phyloP scores from a whole-genome alignment of 23 red algal species.

The Gracilariopsis chorda region DNA sequence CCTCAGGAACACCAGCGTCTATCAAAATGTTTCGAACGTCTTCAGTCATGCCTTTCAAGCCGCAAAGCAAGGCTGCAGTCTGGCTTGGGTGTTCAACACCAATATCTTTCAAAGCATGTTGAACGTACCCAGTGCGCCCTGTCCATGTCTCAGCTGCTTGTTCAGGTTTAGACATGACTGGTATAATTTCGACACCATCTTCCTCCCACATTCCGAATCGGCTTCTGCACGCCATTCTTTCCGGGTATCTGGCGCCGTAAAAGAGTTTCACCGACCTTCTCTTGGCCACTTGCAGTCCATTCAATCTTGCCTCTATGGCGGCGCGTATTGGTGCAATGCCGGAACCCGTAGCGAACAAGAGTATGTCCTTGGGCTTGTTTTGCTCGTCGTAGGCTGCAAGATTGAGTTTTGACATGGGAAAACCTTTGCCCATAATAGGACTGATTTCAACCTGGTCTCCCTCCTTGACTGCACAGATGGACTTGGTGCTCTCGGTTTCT shows the following conservation, averaged over 20 bases:
- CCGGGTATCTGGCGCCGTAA: slow-evolving; percentile 75
- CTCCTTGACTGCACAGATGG: slow-evolving; percentile 6
- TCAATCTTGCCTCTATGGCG: slow-evolving; percentile 70
- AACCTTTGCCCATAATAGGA: slow-evolving; percentile 78
- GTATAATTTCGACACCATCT: slow-evolving; percentile 81
- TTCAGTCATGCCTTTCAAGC: slow-evolving; percentile 68
- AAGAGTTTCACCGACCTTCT: slow-evolving; percentile 73
- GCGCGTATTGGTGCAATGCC: slow-evolving; percentile 95
- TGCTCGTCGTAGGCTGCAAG: slow-evolving; percentile 24
- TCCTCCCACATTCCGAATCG: slow-evolving; percentile 75
- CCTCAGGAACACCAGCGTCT: slow-evolving; percentile 51
- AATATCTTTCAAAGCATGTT: slow-evolving; percentile 70
- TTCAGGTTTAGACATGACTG: slow-evolving; percentile 71
- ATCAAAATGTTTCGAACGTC: slow-evolving; percentile 39
- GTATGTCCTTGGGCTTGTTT: slow-evolving; percentile 42
- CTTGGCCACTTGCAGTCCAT: slow-evolving; percentile 33
- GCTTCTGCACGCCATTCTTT: slow-evolving; percentile 77
- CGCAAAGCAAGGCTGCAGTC: slow-evolving; percentile 80
- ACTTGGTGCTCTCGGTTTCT: slow-evolving; percentile 31
- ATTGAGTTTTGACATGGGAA: slow-evolving; percentile 46
- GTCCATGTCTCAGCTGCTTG: slow-evolving; percentile 52
- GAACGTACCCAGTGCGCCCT: slow-evolving; percentile 79
- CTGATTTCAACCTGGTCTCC: slow-evolving; percentile 58
- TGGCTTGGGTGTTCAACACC: slow-evolving; percentile 53
- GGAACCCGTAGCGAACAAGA: slow-evolving; percentile 84